phyloP scores from a whole-genome alignment of 1,139 yeast genomes.

The Pichia kudriavzevii region DNA sequence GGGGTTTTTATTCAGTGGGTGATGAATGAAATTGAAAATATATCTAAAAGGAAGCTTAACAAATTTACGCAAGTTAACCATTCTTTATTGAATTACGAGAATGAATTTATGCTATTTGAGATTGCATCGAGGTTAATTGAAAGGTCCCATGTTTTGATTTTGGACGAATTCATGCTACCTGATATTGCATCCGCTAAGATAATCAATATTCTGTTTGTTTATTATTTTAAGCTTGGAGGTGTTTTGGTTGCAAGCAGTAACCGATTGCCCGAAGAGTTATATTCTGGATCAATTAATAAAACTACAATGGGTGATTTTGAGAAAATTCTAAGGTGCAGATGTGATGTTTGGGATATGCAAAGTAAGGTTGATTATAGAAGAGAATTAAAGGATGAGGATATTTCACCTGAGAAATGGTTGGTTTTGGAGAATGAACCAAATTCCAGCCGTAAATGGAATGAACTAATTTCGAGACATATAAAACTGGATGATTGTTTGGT shows the following conservation, averaged over 20 bases:
- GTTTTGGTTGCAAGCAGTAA: conserved; percentile 69
- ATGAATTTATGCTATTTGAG: conserved; percentile 59
- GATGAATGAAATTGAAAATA: conserved; percentile 51
- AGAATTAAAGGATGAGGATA: conserved; percentile 29
- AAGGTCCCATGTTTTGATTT: conserved; percentile 50
- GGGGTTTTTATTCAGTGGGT: conserved; percentile 65
- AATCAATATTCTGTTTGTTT: conserved; percentile 54
- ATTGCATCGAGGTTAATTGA: conserved; percentile 59
- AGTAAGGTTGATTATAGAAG: conserved; percentile 50
- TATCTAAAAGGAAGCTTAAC: conserved; percentile 37
- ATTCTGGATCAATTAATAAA: conserved; percentile 56
- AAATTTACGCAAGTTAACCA: conserved; percentile 25
- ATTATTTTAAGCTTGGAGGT: conserved; percentile 66
- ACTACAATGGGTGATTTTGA: conserved; percentile 51
- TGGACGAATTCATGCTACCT: conserved; percentile 72
- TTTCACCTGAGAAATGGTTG: conserved; percentile 26
- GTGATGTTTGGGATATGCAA: conserved; percentile 57
- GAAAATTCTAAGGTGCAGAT: conserved; percentile 50
- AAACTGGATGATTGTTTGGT: conserved; percentile 18
- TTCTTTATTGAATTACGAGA: conserved; percentile 40
- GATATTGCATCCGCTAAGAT: conserved; percentile 68
- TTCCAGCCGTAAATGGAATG: conserved; percentile 34
- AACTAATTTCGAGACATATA: conserved; percentile 21
- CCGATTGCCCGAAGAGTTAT: conserved; percentile 61
- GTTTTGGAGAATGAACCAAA: conserved; percentile 28